These are phyloP conservation scores for Salvia sclarea DNA, from an alignment of 305 asterid species.

Conservation along the genomic window DNA sequence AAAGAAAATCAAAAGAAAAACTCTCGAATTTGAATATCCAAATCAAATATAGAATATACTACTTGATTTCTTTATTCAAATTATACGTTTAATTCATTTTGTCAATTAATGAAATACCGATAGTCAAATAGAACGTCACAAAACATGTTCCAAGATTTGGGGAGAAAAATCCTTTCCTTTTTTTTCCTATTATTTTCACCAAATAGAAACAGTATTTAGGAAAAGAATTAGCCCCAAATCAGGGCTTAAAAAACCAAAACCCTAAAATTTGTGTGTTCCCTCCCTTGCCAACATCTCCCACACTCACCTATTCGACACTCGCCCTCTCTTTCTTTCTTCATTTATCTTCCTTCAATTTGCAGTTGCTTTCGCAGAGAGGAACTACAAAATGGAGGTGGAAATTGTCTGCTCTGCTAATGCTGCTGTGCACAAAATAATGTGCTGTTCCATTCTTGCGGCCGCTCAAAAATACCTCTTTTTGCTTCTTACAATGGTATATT, in stretches of 20 bases:
- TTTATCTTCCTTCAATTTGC: not conserved
- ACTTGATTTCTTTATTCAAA: not conserved
- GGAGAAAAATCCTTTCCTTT: not conserved
- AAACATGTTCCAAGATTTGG: not conserved
- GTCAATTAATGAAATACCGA: not conserved
- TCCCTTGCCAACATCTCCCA: constrained; percentile 24
- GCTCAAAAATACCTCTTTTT: constrained; percentile 38
- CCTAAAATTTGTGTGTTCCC: constrained; percentile 38
- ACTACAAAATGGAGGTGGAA: constrained; percentile 38
- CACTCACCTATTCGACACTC: not conserved
- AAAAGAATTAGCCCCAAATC: constrained; percentile 18
- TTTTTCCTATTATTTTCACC: not conserved
- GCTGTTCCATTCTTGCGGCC: constrained; percentile 35
- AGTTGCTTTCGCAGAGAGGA: not conserved
- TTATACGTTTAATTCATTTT: not conserved
- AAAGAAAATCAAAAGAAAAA: not conserved
- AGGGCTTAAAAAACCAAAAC: constrained; percentile 30
- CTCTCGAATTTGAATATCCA: not conserved
- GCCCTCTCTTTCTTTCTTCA: not conserved
- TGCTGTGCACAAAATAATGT: constrained; percentile 34
- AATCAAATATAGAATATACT: not conserved
- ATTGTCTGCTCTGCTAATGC: constrained; percentile 31
- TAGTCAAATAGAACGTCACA: not conserved
- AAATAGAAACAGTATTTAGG: not conserved
- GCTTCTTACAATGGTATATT: constrained; percentile 49